phyloP scores from a whole-genome alignment of 2,329 filamentous ascomycete genomes.

The Scorias spongiosa region DNA sequence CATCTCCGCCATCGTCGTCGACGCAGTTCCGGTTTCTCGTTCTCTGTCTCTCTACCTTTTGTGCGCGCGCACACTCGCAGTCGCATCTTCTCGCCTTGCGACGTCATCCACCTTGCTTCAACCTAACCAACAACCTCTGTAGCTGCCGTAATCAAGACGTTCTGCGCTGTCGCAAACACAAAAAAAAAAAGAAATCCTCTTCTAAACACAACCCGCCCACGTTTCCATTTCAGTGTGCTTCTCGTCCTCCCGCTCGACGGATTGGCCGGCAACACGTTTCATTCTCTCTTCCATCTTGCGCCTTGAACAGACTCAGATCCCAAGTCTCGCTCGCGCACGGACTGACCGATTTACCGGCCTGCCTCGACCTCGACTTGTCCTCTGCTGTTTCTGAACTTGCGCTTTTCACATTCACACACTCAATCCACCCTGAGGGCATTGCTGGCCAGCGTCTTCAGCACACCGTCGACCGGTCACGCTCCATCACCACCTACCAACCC shows the following conservation, averaged over 20 bases:
- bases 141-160: neutral
- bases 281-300: neutral
- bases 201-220: neutral
- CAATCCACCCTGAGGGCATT: neutral
- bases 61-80: neutral
- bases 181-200: neutral
- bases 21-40: neutral
- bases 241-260: neutral
- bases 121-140: neutral
- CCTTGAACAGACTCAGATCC: neutral
- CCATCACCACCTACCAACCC: too few relatives aligned
- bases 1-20: neutral
- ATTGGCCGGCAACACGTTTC: neutral
- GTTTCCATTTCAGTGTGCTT: neutral
- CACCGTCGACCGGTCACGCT: neutral
- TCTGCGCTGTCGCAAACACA: neutral
- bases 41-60: neutral
- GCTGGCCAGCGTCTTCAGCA: constrained; percentile 1
- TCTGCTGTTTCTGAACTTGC: neutral
- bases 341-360: neutral
- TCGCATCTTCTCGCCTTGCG: neutral
- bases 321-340: neutral
- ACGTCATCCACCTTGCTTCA: neutral
- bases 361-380: too few relatives aligned
- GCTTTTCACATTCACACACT: neutral